phyloP scores from a whole-genome alignment of 176 grass and related monocot species.

The Triticum dicoccoides region DNA sequence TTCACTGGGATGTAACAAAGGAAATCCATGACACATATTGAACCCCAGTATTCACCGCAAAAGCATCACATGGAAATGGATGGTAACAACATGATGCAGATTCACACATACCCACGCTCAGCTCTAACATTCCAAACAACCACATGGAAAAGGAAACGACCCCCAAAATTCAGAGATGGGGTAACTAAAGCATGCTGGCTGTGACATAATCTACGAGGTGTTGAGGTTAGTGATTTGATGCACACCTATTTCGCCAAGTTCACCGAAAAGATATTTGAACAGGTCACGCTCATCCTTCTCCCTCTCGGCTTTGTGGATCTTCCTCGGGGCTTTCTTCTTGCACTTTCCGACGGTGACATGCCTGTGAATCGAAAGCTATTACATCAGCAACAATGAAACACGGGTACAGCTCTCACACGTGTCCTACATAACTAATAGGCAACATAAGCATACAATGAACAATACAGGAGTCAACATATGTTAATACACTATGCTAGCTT shows the following conservation, averaged over 20 bases:
- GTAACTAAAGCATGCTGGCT: not conserved
- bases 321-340: slow-evolving; percentile 52
- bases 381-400: not conserved
- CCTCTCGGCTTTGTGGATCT: slow-evolving; percentile 69
- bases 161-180: not conserved
- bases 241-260: slow-evolving; percentile 20
- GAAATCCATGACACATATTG: no score
- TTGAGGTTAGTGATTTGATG: no score
- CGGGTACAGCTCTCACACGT: not conserved
- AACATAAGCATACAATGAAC: not conserved
- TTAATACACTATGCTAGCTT: not conserved
- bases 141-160: not conserved
- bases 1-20: not conserved
- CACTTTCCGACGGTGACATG: slow-evolving; percentile 43
- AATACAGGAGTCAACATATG: not conserved
- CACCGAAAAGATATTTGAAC: slow-evolving; percentile 67
- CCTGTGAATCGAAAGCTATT: slow-evolving; percentile 18
- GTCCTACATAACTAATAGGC: not conserved
- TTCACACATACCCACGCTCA: not conserved
- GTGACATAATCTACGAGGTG: no score
- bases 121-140: not conserved
- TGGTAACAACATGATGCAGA: not conserved
- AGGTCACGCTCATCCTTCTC: slow-evolving; percentile 84
- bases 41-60: not conserved
- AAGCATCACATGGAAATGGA: not conserved